Base-by-base conservation (phyloP, 805 yeast genomes). In the Metschnikowia cubensis region DNA sequence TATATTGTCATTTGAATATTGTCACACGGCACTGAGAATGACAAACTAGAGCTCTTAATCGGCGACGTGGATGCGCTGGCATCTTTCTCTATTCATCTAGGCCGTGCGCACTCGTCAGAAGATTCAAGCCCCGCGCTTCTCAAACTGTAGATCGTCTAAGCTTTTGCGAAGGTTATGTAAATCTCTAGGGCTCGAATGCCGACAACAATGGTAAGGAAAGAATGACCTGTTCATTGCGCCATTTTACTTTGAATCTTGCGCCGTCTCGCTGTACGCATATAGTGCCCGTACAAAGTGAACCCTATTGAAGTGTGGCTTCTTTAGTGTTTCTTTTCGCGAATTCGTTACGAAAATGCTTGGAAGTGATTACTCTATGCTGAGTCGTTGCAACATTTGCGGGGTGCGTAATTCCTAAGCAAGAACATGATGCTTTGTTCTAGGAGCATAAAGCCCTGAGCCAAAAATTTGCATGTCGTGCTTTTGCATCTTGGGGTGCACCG, bases 371-470 rank as follows among this genome's bases (percentile, higher is more conserved):
- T 14, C 13, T 14, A 31, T 21, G n/a, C 18, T 15, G 18, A 31
- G 15, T 22, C 14, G 21, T 41, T 41, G 44, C 44, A 17, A 41
- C 4, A 31, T 41, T 41, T 41, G 44, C 25, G 44, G 35, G 44
- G 36, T 41, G 14, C 20, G 18, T 29, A n/a, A 21, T 22, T 21
- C 41, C n/a, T 17, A 22, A 36, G 39, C 15, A 29, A 25, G 39
- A 20, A 14, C 21, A 20, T 20, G 29, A 36, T 14, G 25, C 39
- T 13, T 36, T 13, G 25, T 20, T 17, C 6, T 17, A 18, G 7
- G 7, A 17, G n/a, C 11, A 14, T 17, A 11, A 17, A n/a, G 20
- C 14, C 21, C 21, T 8, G 38, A 10, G 8, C n/a, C 20, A 35
- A 35, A 17, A 8, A 4, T 36, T 13, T 36, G 7, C 39, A 4